A percentile compares a stretch with the other conserved stretches of the same genome.
Conservation (phyloP, 345 rosid species). For the Geranium brycei region DNA sequence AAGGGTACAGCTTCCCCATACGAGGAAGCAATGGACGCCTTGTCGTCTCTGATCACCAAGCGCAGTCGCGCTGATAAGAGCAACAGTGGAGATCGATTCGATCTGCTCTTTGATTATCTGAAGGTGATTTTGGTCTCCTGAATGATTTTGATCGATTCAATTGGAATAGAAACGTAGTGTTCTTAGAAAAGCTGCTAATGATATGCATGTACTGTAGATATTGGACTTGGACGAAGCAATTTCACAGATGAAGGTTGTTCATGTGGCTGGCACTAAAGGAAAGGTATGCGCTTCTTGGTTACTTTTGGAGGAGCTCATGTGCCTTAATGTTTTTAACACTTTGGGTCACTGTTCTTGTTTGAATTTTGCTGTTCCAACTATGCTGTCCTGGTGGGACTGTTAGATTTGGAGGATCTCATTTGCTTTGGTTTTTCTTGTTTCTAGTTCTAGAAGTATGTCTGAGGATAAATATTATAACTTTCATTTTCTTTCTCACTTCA, state of each 20-base stretch:
- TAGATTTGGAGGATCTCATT: background rate
- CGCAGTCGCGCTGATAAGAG: slow-evolving; percentile 56
- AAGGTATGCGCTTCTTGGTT: slow-evolving; percentile 33
- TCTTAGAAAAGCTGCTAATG: background rate
- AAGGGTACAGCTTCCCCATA: slow-evolving; percentile 20
- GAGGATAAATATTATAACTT: no score
- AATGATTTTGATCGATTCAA: background rate
- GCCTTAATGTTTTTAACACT: background rate
- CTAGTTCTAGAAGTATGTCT: no score
- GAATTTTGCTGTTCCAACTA: no score
- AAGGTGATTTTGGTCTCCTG: slow-evolving; percentile 25
- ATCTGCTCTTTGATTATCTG: slow-evolving; percentile 58
- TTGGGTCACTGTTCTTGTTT: background rate
- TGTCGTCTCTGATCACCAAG: slow-evolving; percentile 77
- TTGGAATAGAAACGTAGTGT: background rate
- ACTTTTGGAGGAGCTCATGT: background rate
- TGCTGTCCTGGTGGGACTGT: background rate
- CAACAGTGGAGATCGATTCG: slow-evolving; percentile 62
- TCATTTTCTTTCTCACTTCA: background rate
- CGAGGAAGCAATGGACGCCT: slow-evolving; percentile 56
- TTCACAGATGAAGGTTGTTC: slow-evolving; percentile 65
- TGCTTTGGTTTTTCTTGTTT: no score
- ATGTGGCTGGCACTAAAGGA: slow-evolving; percentile 96
- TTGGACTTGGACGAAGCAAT: slow-evolving; percentile 70
- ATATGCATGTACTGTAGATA: slow-evolving; percentile 34